A percentile compares a stretch with the other conserved stretches of the same genome.
Evolutionary conservation across 768 basidiomycete species (phyloP).

Genomic region (Lentinula edodes): DNA sequence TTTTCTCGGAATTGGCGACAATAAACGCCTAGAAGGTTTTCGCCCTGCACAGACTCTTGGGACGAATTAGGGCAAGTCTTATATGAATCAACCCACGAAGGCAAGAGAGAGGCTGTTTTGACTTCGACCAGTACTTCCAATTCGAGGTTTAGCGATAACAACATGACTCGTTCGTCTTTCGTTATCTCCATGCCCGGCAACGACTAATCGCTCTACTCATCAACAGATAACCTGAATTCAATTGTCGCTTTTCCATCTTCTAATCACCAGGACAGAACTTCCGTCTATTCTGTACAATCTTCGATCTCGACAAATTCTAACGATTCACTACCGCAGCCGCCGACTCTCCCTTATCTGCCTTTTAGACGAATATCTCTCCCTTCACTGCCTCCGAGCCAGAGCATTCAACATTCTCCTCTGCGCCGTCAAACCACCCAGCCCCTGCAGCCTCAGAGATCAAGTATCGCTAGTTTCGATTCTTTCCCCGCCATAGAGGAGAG

Average conservation of each 20-base stretch:
- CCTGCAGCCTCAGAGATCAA: conserved; percentile 28
- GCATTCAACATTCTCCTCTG: conserved; percentile 24
- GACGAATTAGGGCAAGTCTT: too few relatives aligned
- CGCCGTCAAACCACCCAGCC: conserved; percentile 52
- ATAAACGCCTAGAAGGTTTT: too few relatives aligned
- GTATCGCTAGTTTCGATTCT: conserved; percentile 71
- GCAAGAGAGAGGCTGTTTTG: too few relatives aligned
- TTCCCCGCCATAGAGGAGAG: conserved; percentile 42
- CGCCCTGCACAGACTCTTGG: too few relatives aligned
- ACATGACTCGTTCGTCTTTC: background rate
- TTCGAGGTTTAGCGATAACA: background rate
- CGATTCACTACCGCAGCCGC: conserved; percentile 22
- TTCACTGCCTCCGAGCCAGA: conserved; percentile 50
- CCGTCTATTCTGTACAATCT: conserved; percentile 8
- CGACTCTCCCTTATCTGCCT: conserved; percentile 45
- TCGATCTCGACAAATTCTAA: conserved; percentile 1
- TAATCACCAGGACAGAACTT: conserved; percentile 1
- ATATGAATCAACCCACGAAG: too few relatives aligned
- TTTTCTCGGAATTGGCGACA: too few relatives aligned
- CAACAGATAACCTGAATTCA: background rate
- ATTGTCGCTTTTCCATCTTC: conserved; percentile 26
- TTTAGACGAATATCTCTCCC: conserved; percentile 62
- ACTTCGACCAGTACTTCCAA: background rate
- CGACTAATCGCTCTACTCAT: background rate
- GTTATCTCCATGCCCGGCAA: background rate